Percentiles rank a stretch among this genome's conserved stretches.
Conservation (phyloP, 2,329 filamentous ascomycete genomes). For the Beauveria varroae region DNA sequence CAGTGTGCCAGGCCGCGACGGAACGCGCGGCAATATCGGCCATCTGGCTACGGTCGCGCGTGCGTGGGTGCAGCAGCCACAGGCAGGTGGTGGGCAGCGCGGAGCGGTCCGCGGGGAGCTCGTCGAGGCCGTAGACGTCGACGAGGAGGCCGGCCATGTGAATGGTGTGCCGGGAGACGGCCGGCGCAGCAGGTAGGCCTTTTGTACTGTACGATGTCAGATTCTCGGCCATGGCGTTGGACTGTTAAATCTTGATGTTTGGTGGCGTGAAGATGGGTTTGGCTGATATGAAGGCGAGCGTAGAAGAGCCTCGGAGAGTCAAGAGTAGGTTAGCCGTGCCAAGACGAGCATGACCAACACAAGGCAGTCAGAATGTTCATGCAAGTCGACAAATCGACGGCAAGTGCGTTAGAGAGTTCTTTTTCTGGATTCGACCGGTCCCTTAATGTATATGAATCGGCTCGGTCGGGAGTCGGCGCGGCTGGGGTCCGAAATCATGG, state of each 20-base stretch:
- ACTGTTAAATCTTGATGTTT: not conserved
- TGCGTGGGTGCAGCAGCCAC: constrained; percentile 85
- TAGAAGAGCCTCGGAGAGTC: not conserved
- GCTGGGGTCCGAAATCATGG: not conserved
- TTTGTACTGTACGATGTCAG: constrained; percentile 21
- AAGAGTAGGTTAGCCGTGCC: not conserved
- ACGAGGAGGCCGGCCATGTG: constrained; percentile 72
- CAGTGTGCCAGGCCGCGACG: constrained; percentile 59
- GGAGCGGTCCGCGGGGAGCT: constrained; percentile 46
- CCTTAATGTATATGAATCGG: not conserved
- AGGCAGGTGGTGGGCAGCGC: constrained; percentile 61
- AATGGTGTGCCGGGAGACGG: constrained; percentile 57
- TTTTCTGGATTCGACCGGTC: not conserved
- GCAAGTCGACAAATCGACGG: not conserved
- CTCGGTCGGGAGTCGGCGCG: not conserved
- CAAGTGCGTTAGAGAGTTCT: not conserved
- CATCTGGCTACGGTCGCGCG: constrained; percentile 67
- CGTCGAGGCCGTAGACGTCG: constrained; percentile 72
- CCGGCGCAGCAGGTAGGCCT: constrained; percentile 31
- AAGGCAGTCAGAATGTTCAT: too few species aligned
- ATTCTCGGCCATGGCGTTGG: not conserved
- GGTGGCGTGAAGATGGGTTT: not conserved
- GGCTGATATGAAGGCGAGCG: not conserved
- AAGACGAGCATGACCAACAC: too few species aligned
- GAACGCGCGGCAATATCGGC: constrained; percentile 60